phyloP scores from a whole-genome alignment of 73 alveolate species.

The Vitrella brassicaformis region DNA sequence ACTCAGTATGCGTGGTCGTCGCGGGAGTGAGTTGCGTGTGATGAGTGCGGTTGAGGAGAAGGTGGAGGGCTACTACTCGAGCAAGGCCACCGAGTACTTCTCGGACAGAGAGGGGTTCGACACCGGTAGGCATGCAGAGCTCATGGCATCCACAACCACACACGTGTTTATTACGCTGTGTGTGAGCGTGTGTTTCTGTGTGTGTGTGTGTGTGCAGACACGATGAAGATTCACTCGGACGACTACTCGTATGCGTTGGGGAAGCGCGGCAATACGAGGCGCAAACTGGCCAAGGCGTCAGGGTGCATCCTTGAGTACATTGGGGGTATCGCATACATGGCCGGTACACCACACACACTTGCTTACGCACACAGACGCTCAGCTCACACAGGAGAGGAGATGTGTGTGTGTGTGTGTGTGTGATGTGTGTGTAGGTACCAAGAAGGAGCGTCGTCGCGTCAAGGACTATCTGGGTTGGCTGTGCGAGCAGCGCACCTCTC shows the following conservation, averaged over 20 bases:
- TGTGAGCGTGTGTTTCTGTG: no score
- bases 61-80: constrained; percentile 1
- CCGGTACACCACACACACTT: background rate
- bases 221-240: background rate
- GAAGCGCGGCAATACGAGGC: constrained; percentile 21
- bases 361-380: no score
- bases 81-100: no score
- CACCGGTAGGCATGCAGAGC: no score
- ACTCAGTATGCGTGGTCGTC: no score
- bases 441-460: background rate
- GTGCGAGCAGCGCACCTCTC: constrained; percentile 24
- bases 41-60: constrained; percentile 33
- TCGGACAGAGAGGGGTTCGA: no score
- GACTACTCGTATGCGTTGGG: constrained; percentile 23
- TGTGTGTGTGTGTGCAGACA: no score
- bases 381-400: no score
- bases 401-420: no score
- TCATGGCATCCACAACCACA: no score
- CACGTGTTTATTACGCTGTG: no score
- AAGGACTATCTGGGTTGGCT: background rate
- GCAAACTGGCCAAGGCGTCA: constrained; percentile 25
- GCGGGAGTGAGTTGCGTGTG: constrained; percentile 21
- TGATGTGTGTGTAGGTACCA: no score
- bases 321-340: constrained; percentile 16
- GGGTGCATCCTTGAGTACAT: constrained; percentile 31